Base-by-base conservation (phyloP, 2,329 filamentous ascomycete species). In the Verticillium nubilum region DNA sequence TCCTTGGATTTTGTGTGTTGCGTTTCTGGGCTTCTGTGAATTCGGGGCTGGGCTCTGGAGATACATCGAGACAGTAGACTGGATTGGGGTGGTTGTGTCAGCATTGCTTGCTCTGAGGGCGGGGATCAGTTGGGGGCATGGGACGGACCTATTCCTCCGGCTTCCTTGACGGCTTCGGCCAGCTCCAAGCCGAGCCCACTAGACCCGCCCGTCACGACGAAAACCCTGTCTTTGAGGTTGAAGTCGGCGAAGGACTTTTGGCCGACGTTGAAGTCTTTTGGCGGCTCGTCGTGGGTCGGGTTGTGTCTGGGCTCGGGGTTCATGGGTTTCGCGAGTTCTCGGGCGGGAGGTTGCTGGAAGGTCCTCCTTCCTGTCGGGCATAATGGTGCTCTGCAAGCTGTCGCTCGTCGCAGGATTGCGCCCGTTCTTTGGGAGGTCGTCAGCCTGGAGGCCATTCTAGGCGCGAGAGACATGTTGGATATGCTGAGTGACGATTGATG, bases 181-280 rank as follows among this genome's bases (percentile, higher is more conserved):
- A 92, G 84, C 5, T 87, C 84, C 23, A 94, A 74, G n/a, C 90
- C 90, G 10, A 93, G 79, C 0, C 90, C 90, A 61, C 86, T 81
- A 2, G 84, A 89, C 58, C 84, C 90, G 19, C 90, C 90, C 1
- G 88, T 89, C 3, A 92, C 86, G 29, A 90, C 71, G 54, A 91
- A 83, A 1, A 90, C 81, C 67, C 86, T 88, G 60, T 85, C 83
- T n/a, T 76, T 76, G 35, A 93, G 77, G 63, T 83, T 85, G 73
- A 92, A 92, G 69, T 92, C 89, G 5, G 86, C 83, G 56, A 89
- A 70, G n/a, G 67, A 65, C 59, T 73, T 75, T 25, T 55, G 64
- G 3, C 74, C 72, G 9, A 75, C 62, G 31, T 68, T 67, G 27
- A 64, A 66, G 54, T 58, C 57, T 6, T 61, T 57, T 7, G 58